Conservation (phyloP, 352 stramenopile genomes). For the Globisporangium cederbergense region DNA sequence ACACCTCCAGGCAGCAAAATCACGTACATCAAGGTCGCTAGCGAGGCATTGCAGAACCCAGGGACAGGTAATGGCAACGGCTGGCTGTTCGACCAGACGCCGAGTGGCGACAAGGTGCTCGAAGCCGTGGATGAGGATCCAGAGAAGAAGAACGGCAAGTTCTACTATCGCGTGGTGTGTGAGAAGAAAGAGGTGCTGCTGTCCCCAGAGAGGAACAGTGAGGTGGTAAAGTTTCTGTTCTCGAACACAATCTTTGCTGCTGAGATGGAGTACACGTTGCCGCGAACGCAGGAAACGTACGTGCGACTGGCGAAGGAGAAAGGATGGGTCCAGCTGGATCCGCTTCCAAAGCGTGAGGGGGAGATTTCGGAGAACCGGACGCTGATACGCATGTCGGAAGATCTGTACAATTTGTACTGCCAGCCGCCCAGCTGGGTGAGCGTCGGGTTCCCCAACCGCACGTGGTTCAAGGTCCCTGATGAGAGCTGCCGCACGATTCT, state of each 20-base stretch:
- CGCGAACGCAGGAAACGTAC: slow-evolving; percentile 67
- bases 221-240: slow-evolving; percentile 64
- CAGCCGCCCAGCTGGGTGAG: slow-evolving; percentile 79
- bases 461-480: slow-evolving; percentile 83
- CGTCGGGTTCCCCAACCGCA: slow-evolving; percentile 70
- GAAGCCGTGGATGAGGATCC: slow-evolving; percentile 70
- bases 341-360: slow-evolving; percentile 2
- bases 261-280: slow-evolving; percentile 82
- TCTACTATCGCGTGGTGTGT: slow-evolving; percentile 72
- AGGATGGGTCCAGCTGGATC: slow-evolving; percentile 67
- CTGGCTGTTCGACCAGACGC: slow-evolving; percentile 69
- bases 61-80: slow-evolving; percentile 43
- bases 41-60: slow-evolving; percentile 31
- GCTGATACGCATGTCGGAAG: slow-evolving; percentile 65
- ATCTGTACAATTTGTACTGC: slow-evolving; percentile 74
- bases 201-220: slow-evolving; percentile 62
- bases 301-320: slow-evolving; percentile 76
- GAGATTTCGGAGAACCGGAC: slow-evolving; percentile 22
- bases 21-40: slow-evolving; percentile 80
- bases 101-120: slow-evolving; percentile 59
- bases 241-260: slow-evolving; percentile 66
- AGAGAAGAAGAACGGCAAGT: slow-evolving; percentile 79
- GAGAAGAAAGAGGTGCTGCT: slow-evolving; percentile 74
- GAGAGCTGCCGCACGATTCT: slow-evolving; percentile 60
- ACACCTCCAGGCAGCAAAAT: slow-evolving; percentile 69